Base-by-base conservation (phyloP, 306 rosid species). In the Nissolia schottii region DNA sequence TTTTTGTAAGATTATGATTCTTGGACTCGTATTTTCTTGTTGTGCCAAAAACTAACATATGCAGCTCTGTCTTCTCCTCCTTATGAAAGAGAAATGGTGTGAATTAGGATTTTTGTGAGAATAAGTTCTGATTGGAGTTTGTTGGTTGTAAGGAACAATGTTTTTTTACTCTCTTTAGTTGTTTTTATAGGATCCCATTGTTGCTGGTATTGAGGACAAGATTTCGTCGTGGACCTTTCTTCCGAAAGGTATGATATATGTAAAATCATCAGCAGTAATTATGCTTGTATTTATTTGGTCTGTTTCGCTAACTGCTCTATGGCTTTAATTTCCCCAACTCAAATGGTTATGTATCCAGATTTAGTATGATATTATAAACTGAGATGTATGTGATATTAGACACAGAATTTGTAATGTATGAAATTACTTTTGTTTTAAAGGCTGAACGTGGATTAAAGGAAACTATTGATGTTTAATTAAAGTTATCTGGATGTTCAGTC, bases 221-320 rank as follows among this genome's bases (percentile, higher is more conserved):
- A 84, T 94, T 82, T 73, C 99, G 45, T 72, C 99, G 7, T 94
- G 96, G 99, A 91, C 97, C 54, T 94, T 94, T 84, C 97, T 94
- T 79, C 99, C 99, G 27, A 91, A 89, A 89, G 99, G 99, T 94
- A 86, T 41, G 73, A 60, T 50, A n/a, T 27, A 74, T 82, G 3
- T 40, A 5, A 57, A 43, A 67, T 70, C 48, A 18, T 65, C 58
- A 56, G 7, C 6, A n/a, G 31, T 22, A 71, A 37, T 70, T 80
- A 46, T 38, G n/a, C 1, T 45, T 38, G 54, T 64, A 43, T 46
- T 40, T 12, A 8, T 69, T 45, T 49, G 38, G 34, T 61, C 12
- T 60, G 50, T 23, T 65, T 66, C n/a, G 56, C 13, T 31, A 48
- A 40, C 31, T 34, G 71, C 25, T 53, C 75, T 51, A 46, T 46